phyloP scores from a whole-genome alignment of 495 filamentous ascomycete species.

The Aspergillus ellipticus region DNA sequence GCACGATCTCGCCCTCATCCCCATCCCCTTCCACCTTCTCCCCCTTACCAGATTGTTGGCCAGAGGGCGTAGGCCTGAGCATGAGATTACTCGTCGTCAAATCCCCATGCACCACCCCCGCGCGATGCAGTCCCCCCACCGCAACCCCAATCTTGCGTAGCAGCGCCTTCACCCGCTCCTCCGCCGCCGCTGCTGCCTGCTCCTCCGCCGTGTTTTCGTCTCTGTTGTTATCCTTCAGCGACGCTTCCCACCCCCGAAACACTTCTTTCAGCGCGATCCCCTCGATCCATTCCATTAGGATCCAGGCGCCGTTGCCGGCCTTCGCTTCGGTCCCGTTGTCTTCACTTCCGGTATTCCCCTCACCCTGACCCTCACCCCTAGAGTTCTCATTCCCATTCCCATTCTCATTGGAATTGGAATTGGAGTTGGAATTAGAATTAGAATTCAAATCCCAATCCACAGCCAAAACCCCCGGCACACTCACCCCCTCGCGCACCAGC shows the following conservation, averaged over 20 bases:
- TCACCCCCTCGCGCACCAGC: conserved; percentile 70
- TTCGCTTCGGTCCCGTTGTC: conserved; percentile 16
- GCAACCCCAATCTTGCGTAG: conserved; percentile 69
- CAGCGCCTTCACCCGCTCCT: conserved; percentile 48
- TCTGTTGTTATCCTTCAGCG: conserved; percentile 26
- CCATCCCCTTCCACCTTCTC: conserved; percentile 26
- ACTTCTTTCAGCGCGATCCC: conserved; percentile 65
- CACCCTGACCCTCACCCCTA: too few relatives aligned
- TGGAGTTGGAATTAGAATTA: background rate
- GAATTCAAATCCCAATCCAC: conserved; percentile 54
- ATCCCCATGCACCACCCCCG: conserved; percentile 89
- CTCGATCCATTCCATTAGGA: conserved; percentile 87
- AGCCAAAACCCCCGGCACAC: conserved; percentile 72
- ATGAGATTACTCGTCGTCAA: conserved; percentile 98
- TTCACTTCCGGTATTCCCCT: conserved; percentile 28
- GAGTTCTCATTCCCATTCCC: too few relatives aligned
- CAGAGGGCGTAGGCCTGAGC: conserved; percentile 51
- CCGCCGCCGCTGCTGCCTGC: too few relatives aligned
- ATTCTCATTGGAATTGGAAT: too few relatives aligned
- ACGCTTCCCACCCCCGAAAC: conserved; percentile 61
- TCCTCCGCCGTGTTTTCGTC: too few relatives aligned
- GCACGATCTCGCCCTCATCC: conserved; percentile 66
- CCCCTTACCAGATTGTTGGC: too few relatives aligned
- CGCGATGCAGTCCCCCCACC: conserved; percentile 75
- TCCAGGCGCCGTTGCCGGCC: conserved; percentile 67